Evolutionary conservation across 164 flowering plant genomes (phyloP).

Genomic region (Saururus chinensis): DNA sequence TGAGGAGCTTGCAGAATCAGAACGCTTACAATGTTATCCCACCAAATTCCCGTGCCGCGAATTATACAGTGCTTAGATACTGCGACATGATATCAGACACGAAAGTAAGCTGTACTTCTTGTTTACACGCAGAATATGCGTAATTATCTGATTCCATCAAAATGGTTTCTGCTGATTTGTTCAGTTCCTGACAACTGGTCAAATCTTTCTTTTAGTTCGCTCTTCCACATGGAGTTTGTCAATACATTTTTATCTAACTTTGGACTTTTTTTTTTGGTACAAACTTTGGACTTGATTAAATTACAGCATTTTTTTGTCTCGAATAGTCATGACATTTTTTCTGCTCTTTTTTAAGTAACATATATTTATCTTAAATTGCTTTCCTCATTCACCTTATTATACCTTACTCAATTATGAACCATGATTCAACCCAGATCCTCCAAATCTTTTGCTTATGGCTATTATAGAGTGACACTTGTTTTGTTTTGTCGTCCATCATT

Average conservation of each 20-base stretch:
- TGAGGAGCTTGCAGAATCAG: slow-evolving; percentile 63
- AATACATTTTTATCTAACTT: neutral
- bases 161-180: too few relatives aligned
- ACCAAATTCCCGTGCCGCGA: slow-evolving; percentile 69
- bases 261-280: too few relatives aligned
- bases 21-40: slow-evolving; percentile 66
- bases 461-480: too few relatives aligned
- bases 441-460: too few relatives aligned
- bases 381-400: too few relatives aligned
- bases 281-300: too few relatives aligned
- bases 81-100: slow-evolving; percentile 27
- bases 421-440: too few relatives aligned
- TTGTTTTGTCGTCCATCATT: too few relatives aligned
- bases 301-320: too few relatives aligned
- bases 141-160: neutral
- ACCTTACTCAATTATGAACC: too few relatives aligned
- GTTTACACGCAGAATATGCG: neutral
- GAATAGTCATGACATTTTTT: neutral
- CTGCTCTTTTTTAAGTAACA: neutral
- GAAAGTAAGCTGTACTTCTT: slow-evolving; percentile 10
- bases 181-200: too few relatives aligned
- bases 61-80: slow-evolving; percentile 66
- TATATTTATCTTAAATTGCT: too few relatives aligned
- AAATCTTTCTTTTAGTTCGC: neutral
- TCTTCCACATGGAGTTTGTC: neutral